Percentiles rank a stretch among this genome's conserved stretches.
Evolutionary conservation across 1,139 yeast species (phyloP).

Genomic region (Saccharomycopsis hybrid): DNA sequence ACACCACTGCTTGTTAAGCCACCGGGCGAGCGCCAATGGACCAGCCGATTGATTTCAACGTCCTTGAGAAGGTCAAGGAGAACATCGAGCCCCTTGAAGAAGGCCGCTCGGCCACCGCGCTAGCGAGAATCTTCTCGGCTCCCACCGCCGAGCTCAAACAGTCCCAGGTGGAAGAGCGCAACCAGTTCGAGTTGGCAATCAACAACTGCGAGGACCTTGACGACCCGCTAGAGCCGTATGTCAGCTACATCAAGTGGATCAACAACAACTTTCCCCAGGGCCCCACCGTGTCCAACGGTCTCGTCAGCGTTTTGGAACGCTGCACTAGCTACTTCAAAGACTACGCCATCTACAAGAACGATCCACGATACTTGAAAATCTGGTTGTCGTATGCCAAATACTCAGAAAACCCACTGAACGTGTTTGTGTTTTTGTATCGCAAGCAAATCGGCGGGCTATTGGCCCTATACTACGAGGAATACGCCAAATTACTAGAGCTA

Average conservation of each 20-base stretch:
- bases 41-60: conserved; percentile 40
- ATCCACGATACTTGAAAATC: conserved; percentile 67
- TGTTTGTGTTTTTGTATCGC: conserved; percentile 66
- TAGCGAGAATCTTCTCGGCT: conserved; percentile 41
- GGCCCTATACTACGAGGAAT: conserved; percentile 74
- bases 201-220: conserved; percentile 53
- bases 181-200: conserved; percentile 39
- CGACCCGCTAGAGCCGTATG: conserved; percentile 72
- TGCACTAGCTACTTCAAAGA: conserved; percentile 70
- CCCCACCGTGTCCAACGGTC: conserved; percentile 56
- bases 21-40: too few relatives aligned
- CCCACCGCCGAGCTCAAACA: conserved; percentile 30
- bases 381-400: conserved; percentile 75
- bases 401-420: conserved; percentile 65
- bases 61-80: conserved; percentile 70
- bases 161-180: conserved; percentile 33
- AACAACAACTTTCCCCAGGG: conserved; percentile 69
- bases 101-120: conserved; percentile 64
- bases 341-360: conserved; percentile 63
- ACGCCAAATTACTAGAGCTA: conserved; percentile 60
- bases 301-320: conserved; percentile 59
- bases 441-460: conserved; percentile 65
- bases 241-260: conserved; percentile 75
- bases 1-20: too few relatives aligned
- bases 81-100: conserved; percentile 63